Evolutionary conservation across 176 grass and related monocot species (phyloP).

Genomic region (Rhipidocladum racemiflorum): DNA sequence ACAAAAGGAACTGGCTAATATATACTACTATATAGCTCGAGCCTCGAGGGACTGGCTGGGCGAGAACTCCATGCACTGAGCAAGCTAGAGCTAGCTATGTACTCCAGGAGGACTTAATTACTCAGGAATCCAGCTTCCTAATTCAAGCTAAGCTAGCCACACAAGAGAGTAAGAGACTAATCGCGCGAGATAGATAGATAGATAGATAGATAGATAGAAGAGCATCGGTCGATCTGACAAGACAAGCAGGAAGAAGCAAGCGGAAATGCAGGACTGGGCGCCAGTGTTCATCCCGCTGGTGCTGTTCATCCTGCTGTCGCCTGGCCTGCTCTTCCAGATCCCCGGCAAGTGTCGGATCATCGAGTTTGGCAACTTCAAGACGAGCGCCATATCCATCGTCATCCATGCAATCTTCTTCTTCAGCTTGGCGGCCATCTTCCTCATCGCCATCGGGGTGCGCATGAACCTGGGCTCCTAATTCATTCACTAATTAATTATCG

Average conservation of each 20-base stretch:
- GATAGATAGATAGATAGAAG: not conserved
- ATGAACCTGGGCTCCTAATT: conserved; percentile 43
- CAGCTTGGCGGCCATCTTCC: conserved; percentile 39
- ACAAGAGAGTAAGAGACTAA: not conserved
- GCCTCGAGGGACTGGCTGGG: too few relatives aligned
- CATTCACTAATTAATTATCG: not conserved
- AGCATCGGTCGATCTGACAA: not conserved
- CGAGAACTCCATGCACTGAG: not conserved
- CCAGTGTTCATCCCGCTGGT: conserved; percentile 57
- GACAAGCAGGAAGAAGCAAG: not conserved
- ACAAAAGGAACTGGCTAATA: too few relatives aligned
- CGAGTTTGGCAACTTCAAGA: conserved; percentile 72
- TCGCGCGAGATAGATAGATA: not conserved
- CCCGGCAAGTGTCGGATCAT: conserved; percentile 49
- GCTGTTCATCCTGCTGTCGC: conserved; percentile 65
- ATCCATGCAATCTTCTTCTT: conserved; percentile 62
- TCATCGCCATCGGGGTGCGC: conserved; percentile 50
- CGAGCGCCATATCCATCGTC: conserved; percentile 58
- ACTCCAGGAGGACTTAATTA: too few relatives aligned
- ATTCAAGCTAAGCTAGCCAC: not conserved
- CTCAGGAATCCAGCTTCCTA: not conserved
- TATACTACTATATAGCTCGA: too few relatives aligned
- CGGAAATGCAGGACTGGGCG: conserved; percentile 67
- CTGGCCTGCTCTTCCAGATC: conserved; percentile 65
- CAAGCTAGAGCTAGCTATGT: not conserved